Base-by-base conservation (phyloP, 2,329 filamentous ascomycete species). In the Plenodomus lindquistii region DNA sequence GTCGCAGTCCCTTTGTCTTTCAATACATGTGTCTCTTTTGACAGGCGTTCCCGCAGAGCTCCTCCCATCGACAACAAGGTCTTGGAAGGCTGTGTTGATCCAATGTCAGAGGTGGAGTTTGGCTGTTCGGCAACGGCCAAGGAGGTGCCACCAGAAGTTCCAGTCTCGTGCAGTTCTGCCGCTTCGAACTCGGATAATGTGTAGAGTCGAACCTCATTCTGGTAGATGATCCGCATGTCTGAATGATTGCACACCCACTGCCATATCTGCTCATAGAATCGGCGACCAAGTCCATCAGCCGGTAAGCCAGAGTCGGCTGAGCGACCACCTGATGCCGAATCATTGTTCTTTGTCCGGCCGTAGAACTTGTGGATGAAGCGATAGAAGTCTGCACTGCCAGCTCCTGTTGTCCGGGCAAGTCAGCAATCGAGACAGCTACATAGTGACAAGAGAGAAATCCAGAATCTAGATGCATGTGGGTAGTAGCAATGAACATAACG, bases 211-310 rank as follows among this genome's bases (percentile, higher is more conserved):
- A 56, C 48, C 54, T 77, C 72, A 19, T 71, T 67, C 41, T 79
- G 68, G 20, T 75, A 67, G 19, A 79, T 74, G 24, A 85, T 75
- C 3, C 75, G 79, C 37, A 86, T 75, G 51, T 86, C 83, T 1
- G 78, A 75, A 58, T 85, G 78, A 37, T 69, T 70, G 10, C 70
- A 76, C 42, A 86, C 71, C 82, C 82, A 85, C 29, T 71, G 69
- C 81, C 84, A 86, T 29, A 82, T 72, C 40, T 76, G 78, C 40
- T 79, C 75, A 48, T 82, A 72, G 51, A 85, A 78, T 7, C 54
- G 68, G 29, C 76, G 75, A 19, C 46, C 46, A 44, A 50, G 42
- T 9, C 17, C 22, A 24, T 24, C 19, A 18, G 40, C 17, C 6
- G 34, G 6, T 15, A 29, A 10, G 21, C 21, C 24, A 8, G 4